Evolutionary conservation across 306 rosid species (phyloP), one percentile per base, ranked within the genome.

Genomic region (Lathyrus tuberosus): DNA sequence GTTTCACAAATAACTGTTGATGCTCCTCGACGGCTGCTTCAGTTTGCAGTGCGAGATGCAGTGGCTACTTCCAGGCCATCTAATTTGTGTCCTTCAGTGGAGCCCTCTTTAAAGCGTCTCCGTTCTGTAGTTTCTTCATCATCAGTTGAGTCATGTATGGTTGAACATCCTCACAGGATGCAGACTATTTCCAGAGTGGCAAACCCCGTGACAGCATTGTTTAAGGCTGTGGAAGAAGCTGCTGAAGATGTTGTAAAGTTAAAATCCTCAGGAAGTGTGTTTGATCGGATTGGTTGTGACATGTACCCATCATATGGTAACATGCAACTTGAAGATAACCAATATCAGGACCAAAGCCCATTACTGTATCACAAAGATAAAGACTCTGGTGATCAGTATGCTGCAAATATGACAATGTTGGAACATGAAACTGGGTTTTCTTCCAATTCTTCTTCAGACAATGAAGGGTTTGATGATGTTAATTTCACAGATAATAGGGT

Each of bases 11-110:
- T 48, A 62, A 87, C 81, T 28, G 73, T 80, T 73, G 83, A 75
- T 79, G 98, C 96, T 69, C 86, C 96, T 40, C 78, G 95, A 8
- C 78, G 96, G 51, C 81, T 90, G 72, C 96, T 90, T 62, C 96
- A 92, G 43, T 89, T 86, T 88, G 98, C 96, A 1, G 87, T 92
- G 62, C 88, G 98, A 42, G 98, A 90, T 84, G 96, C 96, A 11
- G 86, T 90, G 63, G 90, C 88, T 33, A 85, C 93, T 54, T 79
- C 85, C 2, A 81, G 85, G 74, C 76, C 84, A 51, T 69, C 89
- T 62, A 87, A 16, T 75, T 60, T 38, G 54, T 77, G 70, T 26
- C 58, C 38, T 0, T 10, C 67, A 22, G 73, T 71, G 70, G 95
- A 89, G 69, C 87, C 95, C 44, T 73, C 84, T 10, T 42, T 85